Base-by-base conservation (phyloP, 2,329 filamentous ascomycete species). In the Pseudogymnoascus sp. region DNA sequence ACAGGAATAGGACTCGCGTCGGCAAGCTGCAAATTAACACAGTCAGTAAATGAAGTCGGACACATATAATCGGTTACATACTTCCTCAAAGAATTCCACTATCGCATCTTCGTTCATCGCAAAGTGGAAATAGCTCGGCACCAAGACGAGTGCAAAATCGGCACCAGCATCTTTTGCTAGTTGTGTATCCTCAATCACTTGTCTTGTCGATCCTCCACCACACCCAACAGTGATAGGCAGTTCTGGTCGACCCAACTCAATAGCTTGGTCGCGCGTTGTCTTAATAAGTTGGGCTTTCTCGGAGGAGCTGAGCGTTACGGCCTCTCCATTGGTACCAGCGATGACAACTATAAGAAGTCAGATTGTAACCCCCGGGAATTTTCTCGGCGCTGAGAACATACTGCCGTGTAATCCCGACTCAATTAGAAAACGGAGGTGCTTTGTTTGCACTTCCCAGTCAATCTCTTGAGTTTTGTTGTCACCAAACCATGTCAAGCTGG, bases 51-150 rank as follows among this genome's bases (percentile, higher is more conserved):
- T 10, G 43, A 14, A 43, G 19, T 73, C 14, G 37, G 31, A 45
- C 19, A 19, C n/a, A 45, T 21, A 23, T 36, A 11, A 28, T 61
- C 23, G 37, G 21, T 10, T 19, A 64, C 61, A 14, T 51, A 67
- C 64, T 34, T 68, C 80, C 25, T 75, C 74, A 76, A 86, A 87
- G 72, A 84, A 85, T 34, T 79, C 77, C 54, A 80, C 76, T 23
- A 87, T 75, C 4, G 80, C 79, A 36, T 81, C 79, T 45, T 77
- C 76, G 34, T 76, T 72, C 72, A 77, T 75, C 37, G 75, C 74
- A 63, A 76, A 77, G 66, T 76, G 74, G 66, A 77, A 77, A 66
- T 77, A 78, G 37, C 73, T 75, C 4, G 76, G 76, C 2, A 75
- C 71, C 8, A 78, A 71, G 3, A 77, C 74, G 10, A 78, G 72